A percentile compares a stretch with the other conserved stretches of the same genome.
Conservation (phyloP, 306 rosid species). For the Parietaria judaica region DNA sequence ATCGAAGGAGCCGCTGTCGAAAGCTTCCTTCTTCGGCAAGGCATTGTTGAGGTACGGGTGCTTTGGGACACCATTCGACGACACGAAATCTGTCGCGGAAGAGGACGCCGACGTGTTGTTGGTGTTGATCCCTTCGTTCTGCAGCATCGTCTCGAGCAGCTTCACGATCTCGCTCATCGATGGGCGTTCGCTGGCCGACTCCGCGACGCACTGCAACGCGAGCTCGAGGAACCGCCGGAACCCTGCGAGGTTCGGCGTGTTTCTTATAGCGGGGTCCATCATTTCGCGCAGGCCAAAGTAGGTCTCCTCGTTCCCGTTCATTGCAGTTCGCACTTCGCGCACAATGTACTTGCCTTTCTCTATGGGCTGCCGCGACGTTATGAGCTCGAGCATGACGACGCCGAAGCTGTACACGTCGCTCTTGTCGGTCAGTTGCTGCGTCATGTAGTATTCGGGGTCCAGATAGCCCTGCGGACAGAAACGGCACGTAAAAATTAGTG, state of each 20-base stretch:
- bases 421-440: constrained; percentile 79
- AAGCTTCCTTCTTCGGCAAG: constrained; percentile 42
- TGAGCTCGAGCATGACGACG: constrained; percentile 78
- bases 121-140: constrained; percentile 80
- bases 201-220: constrained; percentile 81
- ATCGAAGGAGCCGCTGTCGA: constrained; percentile 46
- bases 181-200: constrained; percentile 73
- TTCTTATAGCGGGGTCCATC: constrained; percentile 54
- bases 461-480: constrained; percentile 61
- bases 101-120: constrained; percentile 83
- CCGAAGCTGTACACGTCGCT: constrained; percentile 94
- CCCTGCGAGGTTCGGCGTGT: constrained; percentile 37
- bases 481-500: neutral
- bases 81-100: constrained; percentile 73
- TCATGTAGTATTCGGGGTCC: constrained; percentile 95
- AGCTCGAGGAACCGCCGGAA: constrained; percentile 70
- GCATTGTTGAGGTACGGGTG: constrained; percentile 65
- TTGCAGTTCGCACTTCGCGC: constrained; percentile 45
- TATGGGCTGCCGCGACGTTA: constrained; percentile 74
- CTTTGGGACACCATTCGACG: constrained; percentile 33
- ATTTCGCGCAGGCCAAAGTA: constrained; percentile 56
- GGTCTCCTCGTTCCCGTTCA: constrained; percentile 49
- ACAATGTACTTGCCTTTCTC: constrained; percentile 84
- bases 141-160: constrained; percentile 56
- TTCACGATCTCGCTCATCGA: constrained; percentile 85